A percentile compares a stretch with the other conserved stretches of the same genome.
Evolutionary conservation across 192 early-diverging fungal genomes (phyloP).

Genomic region (Chytriomyces hyalinus): DNA sequence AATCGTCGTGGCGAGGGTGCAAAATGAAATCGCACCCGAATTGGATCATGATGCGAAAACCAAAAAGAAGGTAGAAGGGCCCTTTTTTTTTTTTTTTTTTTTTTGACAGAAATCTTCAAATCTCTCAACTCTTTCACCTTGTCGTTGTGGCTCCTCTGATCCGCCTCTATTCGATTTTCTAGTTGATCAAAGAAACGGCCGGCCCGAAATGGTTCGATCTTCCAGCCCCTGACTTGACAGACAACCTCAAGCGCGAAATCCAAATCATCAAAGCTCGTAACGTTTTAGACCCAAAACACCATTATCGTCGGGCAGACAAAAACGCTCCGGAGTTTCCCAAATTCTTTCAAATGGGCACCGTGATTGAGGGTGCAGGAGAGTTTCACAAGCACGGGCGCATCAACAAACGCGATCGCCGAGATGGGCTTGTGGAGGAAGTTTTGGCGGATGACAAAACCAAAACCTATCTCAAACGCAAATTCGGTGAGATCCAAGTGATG

Average conservation of each 20-base stretch:
- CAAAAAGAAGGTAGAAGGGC: conserved; percentile 41
- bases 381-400: conserved; percentile 69
- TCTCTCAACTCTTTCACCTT: background rate
- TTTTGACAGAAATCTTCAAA: conserved; percentile 7
- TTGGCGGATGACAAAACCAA: conserved; percentile 75
- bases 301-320: conserved; percentile 82
- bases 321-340: conserved; percentile 70
- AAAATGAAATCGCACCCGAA: conserved; percentile 30
- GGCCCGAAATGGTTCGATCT: conserved; percentile 89
- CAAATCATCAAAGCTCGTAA: conserved; percentile 83
- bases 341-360: conserved; percentile 87
- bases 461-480: conserved; percentile 88
- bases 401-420: conserved; percentile 81
- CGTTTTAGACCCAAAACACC: conserved; percentile 90
- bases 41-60: conserved; percentile 39
- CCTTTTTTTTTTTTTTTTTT: background rate
- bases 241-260: conserved; percentile 87
- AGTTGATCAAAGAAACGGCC: conserved; percentile 42
- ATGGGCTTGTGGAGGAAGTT: conserved; percentile 87
- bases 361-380: conserved; percentile 86
- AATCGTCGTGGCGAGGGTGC: conserved; percentile 31
- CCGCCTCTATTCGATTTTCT: background rate
- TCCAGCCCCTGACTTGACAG: conserved; percentile 80
- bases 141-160: no score
- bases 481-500: conserved; percentile 72